Conservation (phyloP, 495 filamentous ascomycete species). For the Talaromyces adpressus region DNA sequence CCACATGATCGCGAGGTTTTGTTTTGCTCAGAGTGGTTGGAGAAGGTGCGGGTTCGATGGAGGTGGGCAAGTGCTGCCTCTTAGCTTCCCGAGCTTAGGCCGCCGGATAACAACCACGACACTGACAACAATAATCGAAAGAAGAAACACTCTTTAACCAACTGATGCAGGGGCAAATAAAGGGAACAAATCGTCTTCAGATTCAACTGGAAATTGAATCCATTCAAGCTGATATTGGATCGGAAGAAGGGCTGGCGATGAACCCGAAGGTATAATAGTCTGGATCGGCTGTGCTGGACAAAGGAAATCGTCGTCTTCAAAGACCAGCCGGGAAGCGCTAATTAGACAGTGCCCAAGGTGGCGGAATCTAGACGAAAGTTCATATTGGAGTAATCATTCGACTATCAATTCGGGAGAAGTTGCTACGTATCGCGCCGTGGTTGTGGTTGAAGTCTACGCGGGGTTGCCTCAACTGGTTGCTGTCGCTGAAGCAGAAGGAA, state of each 20-base stretch:
- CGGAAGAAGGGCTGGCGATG: neutral
- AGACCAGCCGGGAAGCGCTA: neutral
- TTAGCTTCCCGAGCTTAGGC: neutral
- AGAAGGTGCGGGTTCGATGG: neutral
- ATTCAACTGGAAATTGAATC: neutral
- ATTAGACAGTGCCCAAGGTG: neutral
- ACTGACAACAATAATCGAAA: neutral
- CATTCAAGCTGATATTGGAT: neutral
- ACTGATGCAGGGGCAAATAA: neutral
- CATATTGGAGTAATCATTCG: neutral
- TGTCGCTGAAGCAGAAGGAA: neutral
- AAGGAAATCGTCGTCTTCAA: neutral
- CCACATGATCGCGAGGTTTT: conserved; percentile 34
- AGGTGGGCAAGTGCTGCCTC: neutral
- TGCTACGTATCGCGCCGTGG: neutral
- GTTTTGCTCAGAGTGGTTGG: neutral
- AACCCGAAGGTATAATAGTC: neutral
- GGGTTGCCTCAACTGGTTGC: neutral
- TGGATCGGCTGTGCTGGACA: neutral
- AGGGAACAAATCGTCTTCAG: neutral
- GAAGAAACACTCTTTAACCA: neutral
- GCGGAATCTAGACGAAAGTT: neutral
- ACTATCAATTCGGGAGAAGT: neutral
- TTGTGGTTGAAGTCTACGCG: neutral
- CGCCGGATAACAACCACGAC: neutral